Conservation (phyloP, 805 yeast species). For the Kodamaea kaohsiungensis region DNA sequence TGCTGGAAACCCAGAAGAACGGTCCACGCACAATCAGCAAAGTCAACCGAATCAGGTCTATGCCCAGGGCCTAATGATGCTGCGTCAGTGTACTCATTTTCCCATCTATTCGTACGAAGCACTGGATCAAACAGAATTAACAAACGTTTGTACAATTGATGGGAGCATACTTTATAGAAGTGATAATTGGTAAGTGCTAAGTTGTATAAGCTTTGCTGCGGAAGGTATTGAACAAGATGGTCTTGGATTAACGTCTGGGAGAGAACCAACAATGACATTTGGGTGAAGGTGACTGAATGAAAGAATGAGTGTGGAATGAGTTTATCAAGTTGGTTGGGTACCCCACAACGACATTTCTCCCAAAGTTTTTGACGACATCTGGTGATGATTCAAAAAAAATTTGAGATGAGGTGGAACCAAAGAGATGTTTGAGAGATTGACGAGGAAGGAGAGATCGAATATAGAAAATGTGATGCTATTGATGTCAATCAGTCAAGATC, state of each 20-base stretch:
- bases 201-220: conserved; percentile 32
- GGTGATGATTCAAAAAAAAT: neutral
- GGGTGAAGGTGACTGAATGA: neutral
- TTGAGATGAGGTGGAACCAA: no score
- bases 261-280: conserved; percentile 4
- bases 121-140: conserved; percentile 22
- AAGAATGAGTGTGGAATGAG: neutral
- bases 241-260: neutral
- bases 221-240: conserved; percentile 19
- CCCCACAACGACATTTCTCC: neutral
- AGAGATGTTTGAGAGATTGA: neutral
- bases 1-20: conserved; percentile 10
- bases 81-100: conserved; percentile 17
- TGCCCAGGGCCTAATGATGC: neutral
- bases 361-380: neutral
- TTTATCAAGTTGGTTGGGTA: neutral
- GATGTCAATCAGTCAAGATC: no score
- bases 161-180: conserved; percentile 35
- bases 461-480: no score
- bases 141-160: conserved; percentile 28
- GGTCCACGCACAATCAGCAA: conserved; percentile 5
- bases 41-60: conserved; percentile 4
- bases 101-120: conserved; percentile 11
- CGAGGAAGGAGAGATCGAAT: no score
- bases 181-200: conserved; percentile 36